Base-by-base conservation (phyloP, 2,329 filamentous ascomycete species). In the Stachybotrys echinatus region DNA sequence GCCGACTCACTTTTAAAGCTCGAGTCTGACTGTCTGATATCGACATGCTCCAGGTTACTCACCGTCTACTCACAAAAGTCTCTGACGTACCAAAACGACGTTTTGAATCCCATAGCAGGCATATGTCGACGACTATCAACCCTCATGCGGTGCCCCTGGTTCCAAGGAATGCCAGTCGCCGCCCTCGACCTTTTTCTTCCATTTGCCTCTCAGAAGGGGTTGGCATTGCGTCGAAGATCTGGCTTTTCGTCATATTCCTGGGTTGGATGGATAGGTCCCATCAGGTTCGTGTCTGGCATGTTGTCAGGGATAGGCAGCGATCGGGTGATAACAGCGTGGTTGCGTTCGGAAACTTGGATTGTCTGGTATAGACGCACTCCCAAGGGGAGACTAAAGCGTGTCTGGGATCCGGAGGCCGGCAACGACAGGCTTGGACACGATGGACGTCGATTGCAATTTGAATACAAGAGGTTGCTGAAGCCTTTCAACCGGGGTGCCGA, bases 181-280 rank as follows among this genome's bases (percentile, higher is more conserved):
- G 31, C 31, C 8, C 17, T 37, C 10, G 31, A 37, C 17, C 10
- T 17, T 37, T 37, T 37, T 17, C 8, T 37, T 17, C 8, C 31
- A 8, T 37, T 37, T 17, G 10, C n/a, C n/a, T n/a, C n/a, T n/a
- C n/a, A n/a, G n/a, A n/a, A 37, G 17, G 31, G 31, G 31, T 37
- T 17, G 10, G 17, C 17, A 17, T 17, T 44, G 5, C 49, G 38
- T 3, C 54, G 54, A 2, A 51, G 53, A 6, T 0, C 18, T 10
- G 23, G 23, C 5, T 53, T 55, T 45, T 53, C 54, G 14, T 53
- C 52, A 20, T 55, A 56, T 27, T 51, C 53, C 0, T 56, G 53
- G 54, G 44, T 38, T 2, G 54, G 54, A 0, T 56, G 51, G 54
- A 42, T 42, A 3, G 54, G 53, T 0, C 3, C 2, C n/a, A 34